Evolutionary conservation across 202 grass and related monocot species (phyloP).

Genomic region (Dendrocalamus latiflorus): DNA sequence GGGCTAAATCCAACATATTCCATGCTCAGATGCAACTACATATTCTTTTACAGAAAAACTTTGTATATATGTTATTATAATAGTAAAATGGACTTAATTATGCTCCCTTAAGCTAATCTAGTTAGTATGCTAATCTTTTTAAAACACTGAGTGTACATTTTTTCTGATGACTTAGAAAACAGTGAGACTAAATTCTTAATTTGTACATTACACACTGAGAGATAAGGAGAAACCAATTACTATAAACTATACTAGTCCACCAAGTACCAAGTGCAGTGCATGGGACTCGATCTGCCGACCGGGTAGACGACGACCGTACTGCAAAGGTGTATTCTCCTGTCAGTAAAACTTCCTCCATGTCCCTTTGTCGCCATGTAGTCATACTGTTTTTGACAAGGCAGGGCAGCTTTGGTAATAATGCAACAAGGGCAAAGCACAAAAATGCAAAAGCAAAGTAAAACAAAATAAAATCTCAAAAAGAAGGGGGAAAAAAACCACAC

Average conservation of each 20-base stretch:
- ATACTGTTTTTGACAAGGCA: slow-evolving; percentile 41
- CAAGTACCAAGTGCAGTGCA: neutral
- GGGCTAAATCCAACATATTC: neutral
- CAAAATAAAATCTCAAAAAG: slow-evolving; percentile 1
- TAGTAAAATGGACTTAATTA: neutral
- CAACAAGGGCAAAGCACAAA: slow-evolving; percentile 21
- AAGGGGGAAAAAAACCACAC: neutral
- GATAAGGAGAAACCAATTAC: neutral
- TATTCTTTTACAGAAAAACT: neutral
- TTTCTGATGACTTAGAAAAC: neutral
- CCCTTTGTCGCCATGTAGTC: slow-evolving; percentile 46
- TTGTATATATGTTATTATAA: neutral
- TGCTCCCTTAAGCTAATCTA: neutral
- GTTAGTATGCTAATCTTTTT: neutral
- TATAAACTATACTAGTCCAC: neutral
- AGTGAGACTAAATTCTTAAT: too few species aligned
- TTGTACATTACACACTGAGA: neutral
- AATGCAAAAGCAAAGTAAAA: neutral
- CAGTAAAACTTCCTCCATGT: slow-evolving; percentile 45
- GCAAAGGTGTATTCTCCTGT: slow-evolving; percentile 45
- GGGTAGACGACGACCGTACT: slow-evolving; percentile 26
- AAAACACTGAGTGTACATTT: neutral
- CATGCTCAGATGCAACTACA: neutral
- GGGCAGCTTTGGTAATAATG: slow-evolving; percentile 27
- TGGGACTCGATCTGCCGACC: neutral